phyloP scores from a whole-genome alignment of 345 rosid species.

The Boechera retrofracta region DNA sequence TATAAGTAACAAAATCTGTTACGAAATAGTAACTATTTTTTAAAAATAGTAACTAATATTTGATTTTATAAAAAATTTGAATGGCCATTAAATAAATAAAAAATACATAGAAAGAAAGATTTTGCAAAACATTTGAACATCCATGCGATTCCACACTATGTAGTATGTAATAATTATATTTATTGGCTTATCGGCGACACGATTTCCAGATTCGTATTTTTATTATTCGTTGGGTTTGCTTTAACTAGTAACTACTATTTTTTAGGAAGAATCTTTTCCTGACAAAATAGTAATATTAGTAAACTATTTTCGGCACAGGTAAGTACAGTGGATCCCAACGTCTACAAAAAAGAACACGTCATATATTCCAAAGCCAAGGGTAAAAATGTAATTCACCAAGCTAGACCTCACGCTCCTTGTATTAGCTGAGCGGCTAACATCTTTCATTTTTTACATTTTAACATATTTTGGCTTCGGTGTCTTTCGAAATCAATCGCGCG shows the following conservation, averaged over 20 bases:
- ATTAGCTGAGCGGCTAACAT: constrained; percentile 33
- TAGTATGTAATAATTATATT: constrained; percentile 1
- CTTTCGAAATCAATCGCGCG: constrained; percentile 65
- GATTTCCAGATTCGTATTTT: neutral
- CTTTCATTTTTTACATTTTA: neutral
- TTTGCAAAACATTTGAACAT: neutral
- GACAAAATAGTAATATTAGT: constrained; percentile 9
- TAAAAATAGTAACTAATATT: no score
- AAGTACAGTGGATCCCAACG: constrained; percentile 40
- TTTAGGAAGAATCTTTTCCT: constrained; percentile 27
- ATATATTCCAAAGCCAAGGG: constrained; percentile 35
- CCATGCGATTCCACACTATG: neutral
- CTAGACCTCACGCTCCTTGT: constrained; percentile 30
- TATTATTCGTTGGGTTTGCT: neutral
- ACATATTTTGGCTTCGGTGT: neutral
- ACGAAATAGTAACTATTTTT: no score
- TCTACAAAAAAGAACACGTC: constrained; percentile 11
- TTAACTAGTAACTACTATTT: neutral
- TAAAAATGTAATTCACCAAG: constrained; percentile 39
- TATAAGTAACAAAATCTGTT: no score
- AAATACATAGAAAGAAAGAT: no score
- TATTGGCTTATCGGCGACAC: constrained; percentile 27
- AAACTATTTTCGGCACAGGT: constrained; percentile 9
- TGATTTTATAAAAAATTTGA: no score
- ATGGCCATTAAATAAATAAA: no score